Evolutionary conservation across 345 rosid genomes (phyloP).

Genomic region (Mallotus nudiflorus): DNA sequence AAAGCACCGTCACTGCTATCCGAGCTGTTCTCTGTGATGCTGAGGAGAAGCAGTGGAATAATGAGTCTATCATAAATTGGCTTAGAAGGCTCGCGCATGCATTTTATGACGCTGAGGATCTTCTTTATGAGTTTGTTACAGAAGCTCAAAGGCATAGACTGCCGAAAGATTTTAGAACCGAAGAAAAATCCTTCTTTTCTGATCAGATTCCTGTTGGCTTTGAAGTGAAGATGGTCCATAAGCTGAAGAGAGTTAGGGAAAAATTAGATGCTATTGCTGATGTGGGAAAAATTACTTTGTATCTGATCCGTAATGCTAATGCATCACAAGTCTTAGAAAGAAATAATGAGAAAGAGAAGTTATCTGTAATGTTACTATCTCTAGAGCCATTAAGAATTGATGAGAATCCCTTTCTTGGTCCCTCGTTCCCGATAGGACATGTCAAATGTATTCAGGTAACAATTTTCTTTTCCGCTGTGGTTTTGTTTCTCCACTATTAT

Average conservation of each 20-base stretch:
- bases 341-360: neutral
- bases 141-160: neutral
- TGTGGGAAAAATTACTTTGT: no score
- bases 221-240: neutral
- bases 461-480: no score
- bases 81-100: neutral
- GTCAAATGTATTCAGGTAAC: no score
- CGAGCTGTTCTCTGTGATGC: constrained; percentile 18
- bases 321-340: neutral
- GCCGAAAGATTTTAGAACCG: neutral
- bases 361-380: neutral
- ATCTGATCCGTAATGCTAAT: neutral
- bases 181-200: neutral
- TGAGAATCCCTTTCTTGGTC: no score
- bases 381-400: no score
- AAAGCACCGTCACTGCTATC: neutral
- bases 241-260: neutral
- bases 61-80: neutral
- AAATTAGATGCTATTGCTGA: constrained; percentile 12
- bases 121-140: neutral
- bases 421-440: no score
- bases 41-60: constrained; percentile 15
- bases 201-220: neutral
- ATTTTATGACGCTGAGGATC: constrained; percentile 9
- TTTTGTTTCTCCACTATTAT: no score